phyloP scores from a whole-genome alignment of 75 land plant genomes.

The Ceratopteris richardii region DNA sequence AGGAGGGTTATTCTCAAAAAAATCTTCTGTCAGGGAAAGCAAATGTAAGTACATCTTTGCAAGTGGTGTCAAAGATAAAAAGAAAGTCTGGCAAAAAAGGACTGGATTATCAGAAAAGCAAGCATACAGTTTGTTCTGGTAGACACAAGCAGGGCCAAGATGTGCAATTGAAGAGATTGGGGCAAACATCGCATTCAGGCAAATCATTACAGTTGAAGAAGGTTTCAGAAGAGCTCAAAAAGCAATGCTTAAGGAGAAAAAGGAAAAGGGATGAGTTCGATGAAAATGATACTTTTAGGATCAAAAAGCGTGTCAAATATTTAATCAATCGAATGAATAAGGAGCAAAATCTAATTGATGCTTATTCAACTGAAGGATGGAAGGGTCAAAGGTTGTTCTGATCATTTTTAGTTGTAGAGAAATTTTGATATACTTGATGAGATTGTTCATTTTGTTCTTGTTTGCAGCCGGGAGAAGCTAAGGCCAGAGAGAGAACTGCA shows the following conservation, averaged over 20 bases:
- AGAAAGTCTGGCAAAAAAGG: background rate
- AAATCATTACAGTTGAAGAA: background rate
- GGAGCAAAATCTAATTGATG: conserved; percentile 95
- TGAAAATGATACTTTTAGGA: conserved; percentile 55
- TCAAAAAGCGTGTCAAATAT: conserved; percentile 74
- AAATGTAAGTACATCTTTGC: background rate
- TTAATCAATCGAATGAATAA: conserved; percentile 65
- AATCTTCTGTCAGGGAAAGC: background rate
- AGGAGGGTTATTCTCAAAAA: background rate
- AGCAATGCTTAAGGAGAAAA: conserved; percentile 31
- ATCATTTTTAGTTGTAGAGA: no score
- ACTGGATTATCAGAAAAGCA: background rate
- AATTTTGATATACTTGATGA: no score
- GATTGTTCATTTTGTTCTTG: background rate
- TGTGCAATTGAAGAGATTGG: background rate
- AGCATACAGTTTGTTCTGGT: background rate
- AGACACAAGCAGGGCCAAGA: background rate
- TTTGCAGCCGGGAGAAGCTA: conserved; percentile 80
- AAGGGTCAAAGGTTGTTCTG: conserved; percentile 83
- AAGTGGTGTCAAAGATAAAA: background rate
- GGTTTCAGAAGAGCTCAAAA: conserved; percentile 10
- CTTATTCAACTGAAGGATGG: conserved; percentile 96
- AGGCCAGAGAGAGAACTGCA: conserved; percentile 86
- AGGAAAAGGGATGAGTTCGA: conserved; percentile 27
- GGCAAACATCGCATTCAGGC: background rate